Evolutionary conservation across 257 asterid species (phyloP), one percentile per base, ranked within the genome.

Genomic region (Primulina huaijiensis): DNA sequence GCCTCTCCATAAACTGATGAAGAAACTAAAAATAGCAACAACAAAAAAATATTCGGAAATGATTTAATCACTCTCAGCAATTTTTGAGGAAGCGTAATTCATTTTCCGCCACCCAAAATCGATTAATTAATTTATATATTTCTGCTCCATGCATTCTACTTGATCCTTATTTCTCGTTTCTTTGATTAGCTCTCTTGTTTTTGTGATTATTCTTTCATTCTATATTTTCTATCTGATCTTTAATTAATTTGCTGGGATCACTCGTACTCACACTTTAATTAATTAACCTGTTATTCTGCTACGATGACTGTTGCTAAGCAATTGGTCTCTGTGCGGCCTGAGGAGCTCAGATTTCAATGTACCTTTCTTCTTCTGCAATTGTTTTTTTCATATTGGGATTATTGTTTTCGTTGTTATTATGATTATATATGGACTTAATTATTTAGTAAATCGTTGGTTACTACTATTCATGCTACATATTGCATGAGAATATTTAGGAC

Each of bases 261-360:
- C 25, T 23, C 25, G 25, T 23, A 12, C 17, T 10, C 52, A 40
- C 52, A 11, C 17, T 40, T 40, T 11, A 3, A 30, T 40, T 11
- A 3, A 30, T 30, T 30, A 30, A 30, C 5, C 11, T 68, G 69
- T 72, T 67, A 56, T 33, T 55, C 31, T 68, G 53, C 70, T 58
- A 77, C 78, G 65, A 86, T 82, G 92, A 74, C 83, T 70, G 81
- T 74, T 72, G 81, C 77, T 74, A 66, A 74, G 69, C 86, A 76
- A 70, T 80, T 91, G 78, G 82, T 90, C 58, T 80, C 86, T 75
- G 83, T 88, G 62, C 78, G 81, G 20, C 96, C 95, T 7, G 90
- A 87, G 23, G 92, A 90, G 57, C 96, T 90, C 82, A 84, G 69
- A 65, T 90, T 90, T 79, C 92, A 86, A 84, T 81, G 96, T 87